Percentiles rank a stretch among this genome's conserved stretches.
phyloP scores from a whole-genome alignment of 2,329 filamentous ascomycete genomes.

The Parascedosporium putredinis region DNA sequence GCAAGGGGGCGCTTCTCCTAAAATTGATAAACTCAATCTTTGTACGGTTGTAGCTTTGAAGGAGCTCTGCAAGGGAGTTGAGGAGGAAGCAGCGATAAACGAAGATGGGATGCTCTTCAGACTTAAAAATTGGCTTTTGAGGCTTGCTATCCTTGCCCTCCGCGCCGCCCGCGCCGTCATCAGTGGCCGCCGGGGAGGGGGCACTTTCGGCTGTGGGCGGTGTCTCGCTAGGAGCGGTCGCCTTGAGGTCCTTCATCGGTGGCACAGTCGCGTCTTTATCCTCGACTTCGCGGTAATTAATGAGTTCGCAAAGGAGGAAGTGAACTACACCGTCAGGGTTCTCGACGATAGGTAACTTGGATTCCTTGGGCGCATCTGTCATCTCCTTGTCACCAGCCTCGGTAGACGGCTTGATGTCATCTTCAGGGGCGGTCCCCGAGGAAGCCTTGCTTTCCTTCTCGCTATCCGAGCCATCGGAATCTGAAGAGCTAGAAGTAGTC shows the following conservation, averaged over 20 bases:
- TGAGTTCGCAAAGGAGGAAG: conserved; percentile 82
- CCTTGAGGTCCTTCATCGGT: conserved; percentile 10
- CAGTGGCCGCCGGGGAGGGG: conserved; percentile 17
- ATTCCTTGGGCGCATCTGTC: conserved; percentile 60
- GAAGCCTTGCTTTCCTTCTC: background rate
- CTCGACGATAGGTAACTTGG: conserved; percentile 76
- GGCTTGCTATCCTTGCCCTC: conserved; percentile 51
- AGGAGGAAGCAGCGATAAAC: conserved; percentile 93
- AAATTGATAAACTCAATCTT: conserved; percentile 99
- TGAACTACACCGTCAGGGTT: conserved; percentile 92
- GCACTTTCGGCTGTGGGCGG: background rate
- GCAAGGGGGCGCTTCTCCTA: conserved; percentile 79
- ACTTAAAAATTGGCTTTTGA: conserved; percentile 70
- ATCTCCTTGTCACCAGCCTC: conserved; percentile 50
- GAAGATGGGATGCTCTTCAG: conserved; percentile 90
- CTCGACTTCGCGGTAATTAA: conserved; percentile 86
- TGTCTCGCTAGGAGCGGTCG: background rate
- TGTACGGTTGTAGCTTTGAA: conserved; percentile 84
- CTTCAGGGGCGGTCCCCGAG: conserved; percentile 8
- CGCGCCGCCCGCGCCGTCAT: conserved; percentile 17
- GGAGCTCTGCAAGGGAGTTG: conserved; percentile 79
- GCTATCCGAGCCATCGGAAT: background rate
- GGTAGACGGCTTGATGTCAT: conserved; percentile 50
- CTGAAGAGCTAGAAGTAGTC: background rate
- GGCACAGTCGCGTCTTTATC: conserved; percentile 39